A percentile compares a stretch with the other conserved stretches of the same genome.
These are phyloP conservation scores for Lodderomyces margitis DNA, from an alignment of 1,139 yeast species.

Conservation along the genomic window DNA sequence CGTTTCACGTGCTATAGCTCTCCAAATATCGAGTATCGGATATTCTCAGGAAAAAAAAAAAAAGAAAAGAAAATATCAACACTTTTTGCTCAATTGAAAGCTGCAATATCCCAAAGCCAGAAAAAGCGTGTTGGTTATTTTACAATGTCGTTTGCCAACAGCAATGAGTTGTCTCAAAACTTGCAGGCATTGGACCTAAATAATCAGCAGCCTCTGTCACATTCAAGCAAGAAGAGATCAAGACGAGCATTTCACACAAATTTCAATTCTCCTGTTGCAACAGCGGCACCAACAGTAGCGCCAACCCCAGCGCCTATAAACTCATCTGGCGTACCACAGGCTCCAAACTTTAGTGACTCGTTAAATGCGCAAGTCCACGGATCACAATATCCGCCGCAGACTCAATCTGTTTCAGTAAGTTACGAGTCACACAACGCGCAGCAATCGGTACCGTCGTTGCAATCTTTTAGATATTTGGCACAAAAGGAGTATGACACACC, in stretches of 20 bases:
- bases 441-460: slow-evolving; percentile 41
- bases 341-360: neutral
- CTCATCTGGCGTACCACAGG: slow-evolving; percentile 5
- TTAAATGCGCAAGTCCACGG: slow-evolving; percentile 4
- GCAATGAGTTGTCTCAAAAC: slow-evolving; percentile 8
- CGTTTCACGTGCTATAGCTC: neutral
- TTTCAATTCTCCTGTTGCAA: slow-evolving; percentile 16
- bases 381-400: neutral
- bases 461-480: slow-evolving; percentile 52
- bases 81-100: neutral
- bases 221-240: slow-evolving; percentile 37
- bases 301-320: slow-evolving; percentile 8
- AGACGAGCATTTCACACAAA: slow-evolving; percentile 47
- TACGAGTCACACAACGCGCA: slow-evolving; percentile 1
- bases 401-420: slow-evolving; percentile 9
- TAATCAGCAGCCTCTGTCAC: slow-evolving; percentile 5
- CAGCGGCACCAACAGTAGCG: slow-evolving; percentile 8
- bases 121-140: no score
- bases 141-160: neutral
- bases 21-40: neutral
- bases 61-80: neutral
- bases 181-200: slow-evolving; percentile 12
- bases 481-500: slow-evolving; percentile 47
- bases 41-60: neutral
- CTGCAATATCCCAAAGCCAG: no score